Conservation (phyloP, 768 basidiomycete genomes). For the Hygrophorus pudorinus region DNA sequence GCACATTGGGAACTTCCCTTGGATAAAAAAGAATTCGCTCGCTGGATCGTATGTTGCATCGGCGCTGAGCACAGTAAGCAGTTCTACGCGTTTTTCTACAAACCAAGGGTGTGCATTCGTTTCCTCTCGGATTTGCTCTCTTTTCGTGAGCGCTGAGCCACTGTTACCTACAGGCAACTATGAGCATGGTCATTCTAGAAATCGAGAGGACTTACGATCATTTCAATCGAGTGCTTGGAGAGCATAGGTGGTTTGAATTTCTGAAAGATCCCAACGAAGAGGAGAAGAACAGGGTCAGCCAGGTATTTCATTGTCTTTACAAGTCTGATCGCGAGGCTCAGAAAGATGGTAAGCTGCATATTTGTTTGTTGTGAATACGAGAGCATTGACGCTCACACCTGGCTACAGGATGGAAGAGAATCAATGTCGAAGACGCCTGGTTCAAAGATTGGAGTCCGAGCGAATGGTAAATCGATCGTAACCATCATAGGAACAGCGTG, state of each 20-base stretch:
- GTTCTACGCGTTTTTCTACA: constrained; percentile 37
- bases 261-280: constrained; percentile 28
- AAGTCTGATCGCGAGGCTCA: constrained; percentile 31
- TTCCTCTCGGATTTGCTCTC: background rate
- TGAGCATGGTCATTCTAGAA: constrained; percentile 40
- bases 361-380: background rate
- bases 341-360: constrained; percentile 34
- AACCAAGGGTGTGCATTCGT: constrained; percentile 30
- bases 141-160: background rate
- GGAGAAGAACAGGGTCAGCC: constrained; percentile 25
- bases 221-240: constrained; percentile 32
- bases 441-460: constrained; percentile 29
- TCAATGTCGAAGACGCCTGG: constrained; percentile 31
- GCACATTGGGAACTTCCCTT: constrained; percentile 32
- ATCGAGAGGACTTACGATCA: constrained; percentile 28
- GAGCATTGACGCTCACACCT: background rate
- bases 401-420: constrained; percentile 43
- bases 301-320: constrained; percentile 36
- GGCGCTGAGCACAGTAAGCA: constrained; percentile 26
- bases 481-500: background rate
- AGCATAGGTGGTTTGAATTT: constrained; percentile 40
- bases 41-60: constrained; percentile 39
- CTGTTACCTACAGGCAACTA: constrained; percentile 18
- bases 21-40: constrained; percentile 30
- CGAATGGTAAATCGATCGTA: constrained; percentile 18